phyloP scores from a whole-genome alignment of 495 filamentous ascomycete genomes.

The Aspergillus cristatus region DNA sequence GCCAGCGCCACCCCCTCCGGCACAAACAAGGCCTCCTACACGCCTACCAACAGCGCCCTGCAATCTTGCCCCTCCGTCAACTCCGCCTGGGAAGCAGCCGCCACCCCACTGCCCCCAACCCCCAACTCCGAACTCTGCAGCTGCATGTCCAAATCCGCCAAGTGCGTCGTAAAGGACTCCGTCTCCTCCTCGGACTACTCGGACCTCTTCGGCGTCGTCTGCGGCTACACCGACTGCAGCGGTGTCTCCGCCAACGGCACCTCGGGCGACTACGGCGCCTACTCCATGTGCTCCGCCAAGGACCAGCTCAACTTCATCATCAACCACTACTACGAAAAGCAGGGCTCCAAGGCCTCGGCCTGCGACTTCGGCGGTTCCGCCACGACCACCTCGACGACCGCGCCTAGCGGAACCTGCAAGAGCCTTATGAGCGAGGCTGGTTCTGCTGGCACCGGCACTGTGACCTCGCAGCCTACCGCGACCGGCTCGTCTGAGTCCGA shows the following conservation, averaged over 20 bases:
- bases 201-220: constrained; percentile 65
- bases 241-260: constrained; percentile 64
- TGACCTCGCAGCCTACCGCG: constrained; percentile 45
- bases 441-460: constrained; percentile 52
- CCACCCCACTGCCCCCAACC: constrained; percentile 64
- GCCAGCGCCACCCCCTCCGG: constrained; percentile 56
- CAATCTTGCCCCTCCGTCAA: constrained; percentile 60
- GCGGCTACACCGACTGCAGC: constrained; percentile 54
- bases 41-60: constrained; percentile 65
- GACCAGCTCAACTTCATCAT: constrained; percentile 76
- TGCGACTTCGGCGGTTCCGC: constrained; percentile 74
- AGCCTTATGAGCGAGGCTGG: constrained; percentile 53
- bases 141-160: constrained; percentile 68
- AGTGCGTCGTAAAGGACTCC: constrained; percentile 53
- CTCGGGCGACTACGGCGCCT: constrained; percentile 74
- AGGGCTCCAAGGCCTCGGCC: constrained; percentile 43
- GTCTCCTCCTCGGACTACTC: constrained; percentile 45
- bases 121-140: constrained; percentile 65
- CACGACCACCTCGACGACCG: constrained; percentile 36
- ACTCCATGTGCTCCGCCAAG: constrained; percentile 74
- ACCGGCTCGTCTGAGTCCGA: constrained; percentile 24
- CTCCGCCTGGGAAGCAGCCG: constrained; percentile 55
- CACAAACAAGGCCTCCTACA: constrained; percentile 58
- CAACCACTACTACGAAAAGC: constrained; percentile 68
- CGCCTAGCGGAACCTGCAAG: constrained; percentile 43